Evolutionary conservation across 1,139 yeast species (phyloP), one percentile per base, ranked within the genome.

Genomic region (Candida neerlandica): DNA sequence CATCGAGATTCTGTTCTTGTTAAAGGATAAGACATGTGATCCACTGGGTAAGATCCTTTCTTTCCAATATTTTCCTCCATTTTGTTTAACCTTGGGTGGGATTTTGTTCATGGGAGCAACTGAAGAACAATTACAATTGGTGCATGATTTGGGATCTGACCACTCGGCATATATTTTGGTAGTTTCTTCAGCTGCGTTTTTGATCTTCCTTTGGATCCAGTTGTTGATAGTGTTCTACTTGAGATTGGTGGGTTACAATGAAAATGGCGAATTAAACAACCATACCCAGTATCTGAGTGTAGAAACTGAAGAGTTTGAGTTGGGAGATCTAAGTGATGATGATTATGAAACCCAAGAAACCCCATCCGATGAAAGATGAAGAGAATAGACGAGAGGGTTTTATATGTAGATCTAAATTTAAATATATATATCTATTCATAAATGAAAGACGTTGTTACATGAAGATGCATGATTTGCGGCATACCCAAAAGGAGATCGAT

Each of bases 41-140:
- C 73, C 76, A 2, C 67, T 71, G 33, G 82, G 81, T 4, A 70
- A 69, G 33, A 81, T 89, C 35, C 65, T 75, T 39, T 75, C 92
- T 1, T 90, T 90, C 73, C 98, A 92, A 67, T 88, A 88, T 65
- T 61, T 91, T 23, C 86, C 98, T 1, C 89, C 97, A 2, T 83
- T 90, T 62, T 80, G 92, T 51, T 75, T 92, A 47, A 80, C 90
- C 1, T 80, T 88, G 54, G 75, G 95, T 1, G 98, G 98, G 0
- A 66, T 88, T 15, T 63, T 89, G 56, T 92, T 92, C 64, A 90
- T 91, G 97, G 82, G 89, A 23, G 98, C 98, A 23, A 91, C 80
- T 52, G 97, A 92, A 63, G 96, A 92, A 64, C 97, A 92, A 61
- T 73, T 92, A 60, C 70, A 71, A 14, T 71, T 89, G 53, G 89